phyloP scores from a whole-genome alignment of 345 rosid species.

The Dovyalis caffra region DNA sequence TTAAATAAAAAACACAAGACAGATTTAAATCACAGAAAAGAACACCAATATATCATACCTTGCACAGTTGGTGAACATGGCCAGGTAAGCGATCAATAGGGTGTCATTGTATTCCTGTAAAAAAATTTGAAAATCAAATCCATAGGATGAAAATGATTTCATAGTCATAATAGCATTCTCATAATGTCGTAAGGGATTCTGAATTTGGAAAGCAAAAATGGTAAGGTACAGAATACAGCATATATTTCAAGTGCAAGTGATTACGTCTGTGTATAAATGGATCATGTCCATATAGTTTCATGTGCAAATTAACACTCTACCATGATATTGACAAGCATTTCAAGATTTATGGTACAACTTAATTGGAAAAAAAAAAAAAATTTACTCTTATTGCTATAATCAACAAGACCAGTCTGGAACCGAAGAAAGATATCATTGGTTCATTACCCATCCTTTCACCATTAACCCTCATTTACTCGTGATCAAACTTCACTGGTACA shows the following conservation, averaged over 20 bases:
- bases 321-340: not conserved
- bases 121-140: conserved; percentile 4
- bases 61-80: conserved; percentile 90
- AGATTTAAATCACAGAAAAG: not conserved
- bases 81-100: conserved; percentile 76
- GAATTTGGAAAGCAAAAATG: no score
- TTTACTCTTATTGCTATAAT: not conserved
- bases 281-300: no score
- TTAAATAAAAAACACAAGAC: not conserved
- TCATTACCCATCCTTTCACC: not conserved
- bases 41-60: conserved; percentile 42
- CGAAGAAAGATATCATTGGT: not conserved
- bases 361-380: no score
- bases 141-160: not conserved
- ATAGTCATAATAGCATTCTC: no score
- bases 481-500: not conserved
- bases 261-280: no score
- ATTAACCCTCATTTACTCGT: not conserved
- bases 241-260: no score
- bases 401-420: not conserved
- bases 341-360: not conserved
- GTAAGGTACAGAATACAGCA: no score
- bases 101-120: conserved; percentile 89
- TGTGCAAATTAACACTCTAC: not conserved
- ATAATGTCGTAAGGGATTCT: no score